Conservation (phyloP, 139 green algal species). For the Trebouxia sp. region DNA sequence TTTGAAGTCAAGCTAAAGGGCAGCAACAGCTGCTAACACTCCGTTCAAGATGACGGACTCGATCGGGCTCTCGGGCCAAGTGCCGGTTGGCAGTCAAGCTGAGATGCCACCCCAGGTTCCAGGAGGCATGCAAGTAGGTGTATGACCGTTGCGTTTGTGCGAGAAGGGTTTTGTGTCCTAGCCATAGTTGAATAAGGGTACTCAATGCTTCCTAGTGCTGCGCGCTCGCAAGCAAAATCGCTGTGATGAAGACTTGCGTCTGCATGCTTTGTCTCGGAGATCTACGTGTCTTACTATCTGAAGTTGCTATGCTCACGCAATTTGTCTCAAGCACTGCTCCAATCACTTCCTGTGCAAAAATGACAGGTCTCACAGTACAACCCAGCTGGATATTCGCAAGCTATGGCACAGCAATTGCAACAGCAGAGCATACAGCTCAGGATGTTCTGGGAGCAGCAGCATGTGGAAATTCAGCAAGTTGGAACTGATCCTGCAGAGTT, state of each 20-base stretch:
- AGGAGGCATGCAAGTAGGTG: slow-evolving; percentile 2
- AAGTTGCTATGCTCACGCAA: no score
- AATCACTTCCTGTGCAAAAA: no score
- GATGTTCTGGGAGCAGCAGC: slow-evolving; percentile 84
- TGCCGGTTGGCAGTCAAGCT: background rate
- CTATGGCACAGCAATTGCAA: slow-evolving; percentile 10
- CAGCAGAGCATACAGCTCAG: slow-evolving; percentile 62
- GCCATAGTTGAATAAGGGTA: no score
- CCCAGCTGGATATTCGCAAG: background rate
- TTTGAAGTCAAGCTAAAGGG: slow-evolving; percentile 3
- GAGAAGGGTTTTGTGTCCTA: no score
- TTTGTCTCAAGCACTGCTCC: no score
- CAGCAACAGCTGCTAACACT: slow-evolving; percentile 6
- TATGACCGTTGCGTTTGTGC: no score
- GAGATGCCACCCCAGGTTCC: slow-evolving; percentile 4
- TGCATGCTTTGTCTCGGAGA: no score
- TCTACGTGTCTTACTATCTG: no score
- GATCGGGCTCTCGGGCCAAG: background rate
- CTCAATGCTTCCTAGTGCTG: no score
- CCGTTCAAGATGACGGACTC: background rate
- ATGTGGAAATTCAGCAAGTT: slow-evolving; percentile 76
- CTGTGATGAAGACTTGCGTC: no score
- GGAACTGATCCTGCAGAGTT: slow-evolving; percentile 80
- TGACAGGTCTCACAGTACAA: slow-evolving; percentile 15
- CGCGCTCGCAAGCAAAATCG: no score